A percentile compares a stretch with the other conserved stretches of the same genome.
Conservation (phyloP, 768 basidiomycete genomes). For the Trametes cinnabarina region DNA sequence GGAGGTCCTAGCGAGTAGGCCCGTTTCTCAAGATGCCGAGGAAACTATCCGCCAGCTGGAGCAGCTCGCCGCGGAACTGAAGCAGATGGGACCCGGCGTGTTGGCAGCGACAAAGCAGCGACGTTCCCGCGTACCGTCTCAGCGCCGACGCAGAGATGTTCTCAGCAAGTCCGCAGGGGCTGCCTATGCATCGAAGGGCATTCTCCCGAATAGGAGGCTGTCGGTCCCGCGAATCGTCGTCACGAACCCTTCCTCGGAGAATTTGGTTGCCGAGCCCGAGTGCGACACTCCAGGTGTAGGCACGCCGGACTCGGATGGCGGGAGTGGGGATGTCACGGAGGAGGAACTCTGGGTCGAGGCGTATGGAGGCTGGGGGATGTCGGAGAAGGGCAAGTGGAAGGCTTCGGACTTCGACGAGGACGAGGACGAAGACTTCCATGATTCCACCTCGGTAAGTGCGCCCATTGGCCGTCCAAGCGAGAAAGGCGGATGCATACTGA, state of each 20-base stretch:
- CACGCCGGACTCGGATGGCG: neutral
- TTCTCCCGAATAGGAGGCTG: neutral
- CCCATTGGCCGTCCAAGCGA: neutral
- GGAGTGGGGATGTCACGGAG: conserved; percentile 5
- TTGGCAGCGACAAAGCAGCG: neutral
- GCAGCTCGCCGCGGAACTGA: conserved; percentile 18
- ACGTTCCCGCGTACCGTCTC: neutral
- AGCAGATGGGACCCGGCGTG: conserved; percentile 1
- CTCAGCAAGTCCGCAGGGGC: neutral
- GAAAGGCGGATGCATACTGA: neutral
- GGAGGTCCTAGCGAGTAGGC: neutral
- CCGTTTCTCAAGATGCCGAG: conserved; percentile 9
- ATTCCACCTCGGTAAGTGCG: neutral
- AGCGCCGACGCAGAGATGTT: neutral
- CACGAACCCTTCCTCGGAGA: conserved; percentile 12
- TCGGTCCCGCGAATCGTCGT: conserved; percentile 15
- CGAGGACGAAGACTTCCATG: neutral
- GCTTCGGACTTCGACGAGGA: conserved; percentile 4
- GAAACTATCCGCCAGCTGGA: conserved; percentile 21
- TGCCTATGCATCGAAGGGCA: neutral
- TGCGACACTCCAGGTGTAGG: neutral
- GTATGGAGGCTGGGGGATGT: conserved; percentile 19
- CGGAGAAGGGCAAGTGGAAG: conserved; percentile 25
- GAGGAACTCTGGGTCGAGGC: conserved; percentile 14
- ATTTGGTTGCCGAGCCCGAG: neutral